phyloP scores from a whole-genome alignment of 1,284 basidiomycete genomes.

The Sporisorium scitamineum region DNA sequence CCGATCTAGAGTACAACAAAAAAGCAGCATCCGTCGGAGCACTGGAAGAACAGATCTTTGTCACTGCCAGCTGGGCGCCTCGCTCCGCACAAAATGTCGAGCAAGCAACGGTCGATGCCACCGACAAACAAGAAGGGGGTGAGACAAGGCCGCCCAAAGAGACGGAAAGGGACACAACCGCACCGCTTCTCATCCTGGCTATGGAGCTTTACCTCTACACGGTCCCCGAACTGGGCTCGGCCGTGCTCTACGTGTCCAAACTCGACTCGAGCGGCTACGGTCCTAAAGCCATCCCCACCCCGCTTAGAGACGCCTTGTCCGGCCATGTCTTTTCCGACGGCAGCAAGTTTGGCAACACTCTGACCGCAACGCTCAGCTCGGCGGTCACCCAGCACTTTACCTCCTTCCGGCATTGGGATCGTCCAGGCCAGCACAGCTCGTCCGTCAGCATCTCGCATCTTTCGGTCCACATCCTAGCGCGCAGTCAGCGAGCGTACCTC shows the following conservation, averaged over 20 bases:
- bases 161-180: constrained; percentile 1
- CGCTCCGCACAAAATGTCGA: constrained; percentile 6
- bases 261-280: constrained; percentile 91
- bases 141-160: constrained; percentile 68
- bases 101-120: neutral
- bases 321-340: constrained; percentile 4
- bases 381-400: constrained; percentile 78
- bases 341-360: constrained; percentile 24
- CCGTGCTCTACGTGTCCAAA: constrained; percentile 90
- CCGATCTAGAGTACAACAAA: constrained; percentile 34
- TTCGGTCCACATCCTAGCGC: constrained; percentile 85
- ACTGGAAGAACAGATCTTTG: constrained; percentile 38
- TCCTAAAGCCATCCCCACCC: constrained; percentile 26
- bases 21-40: constrained; percentile 28
- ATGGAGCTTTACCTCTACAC: constrained; percentile 86
- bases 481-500: constrained; percentile 89
- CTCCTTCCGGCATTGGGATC: constrained; percentile 72
- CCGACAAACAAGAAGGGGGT: neutral
- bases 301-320: constrained; percentile 19
- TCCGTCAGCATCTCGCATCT: constrained; percentile 46
- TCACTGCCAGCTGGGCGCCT: constrained; percentile 52
- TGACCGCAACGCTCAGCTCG: constrained; percentile 77
- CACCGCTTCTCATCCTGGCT: constrained; percentile 75
- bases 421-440: neutral
- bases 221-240: constrained; percentile 77